Evolutionary conservation across 768 basidiomycete genomes (phyloP), one percentile per base, ranked within the genome.

Genomic region (Rhodotorula paludigena): DNA sequence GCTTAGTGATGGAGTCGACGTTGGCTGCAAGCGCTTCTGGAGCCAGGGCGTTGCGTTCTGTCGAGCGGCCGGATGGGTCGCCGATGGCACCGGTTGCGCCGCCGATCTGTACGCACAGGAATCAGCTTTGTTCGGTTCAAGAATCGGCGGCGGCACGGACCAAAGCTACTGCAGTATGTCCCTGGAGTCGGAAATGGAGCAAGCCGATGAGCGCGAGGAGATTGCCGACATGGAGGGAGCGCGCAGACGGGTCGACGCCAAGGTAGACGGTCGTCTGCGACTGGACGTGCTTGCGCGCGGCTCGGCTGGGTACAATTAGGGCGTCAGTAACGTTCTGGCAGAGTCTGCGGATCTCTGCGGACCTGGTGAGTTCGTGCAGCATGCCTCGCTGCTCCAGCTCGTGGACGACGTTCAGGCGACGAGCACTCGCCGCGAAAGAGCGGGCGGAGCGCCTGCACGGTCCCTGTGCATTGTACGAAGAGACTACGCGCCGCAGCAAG

Each of bases 51-150:
- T 86, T 83, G 30, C 96, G 86, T 78, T 96, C 94, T 0, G 85
- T 85, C 9, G 83, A 82, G 42, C 93, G 84, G 3, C 96, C 94
- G 8, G 93, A 94, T 14, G 96, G 96, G 76, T 99, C 96, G 11
- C 96, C 96, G 52, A 99, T 87, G n/a, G 88, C 85, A 15, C 92
- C 96, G 0, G 94, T 98, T 15, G 92, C 93, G 1, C 92, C 92
- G 39, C 96, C 94, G 77, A 97, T 89, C 94, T 98, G 75, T 15
- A 1, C 3, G 14, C n/a, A 16, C 16, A 32, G 23, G 16, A 30
- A 49, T 25, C 32, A 44, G 54, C 28, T n/a, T 35, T 2, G 10
- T 25, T 14, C 2, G 0, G 4, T 28, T 28, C 11, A 5, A 0
- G 2, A 7, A 18, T 0, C 1, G 25, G 39, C 0, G 12, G 7